Percentiles rank a stretch among this genome's conserved stretches.
These are phyloP conservation scores for Tetrapisispora iriomotensis DNA, from an alignment of 805 yeast genomes.

Conservation along the genomic window DNA sequence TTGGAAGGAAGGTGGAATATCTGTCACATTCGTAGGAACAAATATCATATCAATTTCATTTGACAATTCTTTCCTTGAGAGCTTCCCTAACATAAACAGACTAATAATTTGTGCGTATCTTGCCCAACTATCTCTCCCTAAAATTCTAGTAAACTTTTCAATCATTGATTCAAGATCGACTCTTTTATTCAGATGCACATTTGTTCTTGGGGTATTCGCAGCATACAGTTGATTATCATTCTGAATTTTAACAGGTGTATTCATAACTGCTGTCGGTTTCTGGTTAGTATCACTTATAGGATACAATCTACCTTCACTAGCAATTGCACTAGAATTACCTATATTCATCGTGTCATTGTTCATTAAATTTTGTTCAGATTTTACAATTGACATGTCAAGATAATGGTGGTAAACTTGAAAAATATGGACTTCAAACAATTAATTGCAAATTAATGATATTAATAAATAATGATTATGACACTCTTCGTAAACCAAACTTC, in stretches of 20 bases:
- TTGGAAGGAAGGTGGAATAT: not conserved
- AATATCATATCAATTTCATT: constrained; percentile 49
- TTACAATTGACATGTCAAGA: not conserved
- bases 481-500: no score
- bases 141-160: constrained; percentile 55
- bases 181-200: constrained; percentile 22
- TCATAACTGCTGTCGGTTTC: not conserved
- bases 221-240: not conserved
- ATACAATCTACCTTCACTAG: not conserved
- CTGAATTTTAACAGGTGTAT: not conserved
- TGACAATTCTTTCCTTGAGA: constrained; percentile 67
- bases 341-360: not conserved
- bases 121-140: constrained; percentile 75
- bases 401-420: no score
- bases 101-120: constrained; percentile 72
- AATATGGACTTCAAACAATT: no score
- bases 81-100: constrained; percentile 64
- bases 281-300: not conserved
- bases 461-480: no score
- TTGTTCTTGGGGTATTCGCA: not conserved
- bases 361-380: not conserved
- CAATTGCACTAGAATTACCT: not conserved
- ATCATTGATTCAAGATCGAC: constrained; percentile 59
- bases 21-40: constrained; percentile 1
- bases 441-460: no score